Evolutionary conservation across 371 early-diverging fungal species (phyloP).

Genomic region (Mucor mucedo): DNA sequence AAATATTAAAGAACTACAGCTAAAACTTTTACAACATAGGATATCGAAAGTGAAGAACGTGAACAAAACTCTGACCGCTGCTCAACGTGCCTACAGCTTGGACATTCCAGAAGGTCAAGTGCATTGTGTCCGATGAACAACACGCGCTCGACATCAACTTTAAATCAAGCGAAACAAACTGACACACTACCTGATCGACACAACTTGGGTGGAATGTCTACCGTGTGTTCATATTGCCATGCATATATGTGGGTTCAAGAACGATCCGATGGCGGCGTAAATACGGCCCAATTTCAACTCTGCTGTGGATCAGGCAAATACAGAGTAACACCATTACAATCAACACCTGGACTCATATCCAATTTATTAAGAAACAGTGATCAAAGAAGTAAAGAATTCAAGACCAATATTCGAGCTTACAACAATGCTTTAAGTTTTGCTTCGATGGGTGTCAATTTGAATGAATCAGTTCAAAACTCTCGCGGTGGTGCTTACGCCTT

Average conservation of each 20-base stretch:
- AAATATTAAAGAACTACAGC: no score
- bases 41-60: no score
- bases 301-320: constrained; percentile 4
- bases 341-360: background rate
- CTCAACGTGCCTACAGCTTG: no score
- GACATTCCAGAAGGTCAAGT: no score
- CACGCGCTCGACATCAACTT: no score
- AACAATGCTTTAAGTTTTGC: constrained; percentile 24
- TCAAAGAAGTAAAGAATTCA: background rate
- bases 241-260: constrained; percentile 17
- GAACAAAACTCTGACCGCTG: no score
- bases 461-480: constrained; percentile 1
- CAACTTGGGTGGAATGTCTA: no score
- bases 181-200: no score
- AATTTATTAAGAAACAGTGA: background rate
- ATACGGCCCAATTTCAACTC: background rate
- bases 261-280: background rate
- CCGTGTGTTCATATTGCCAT: no score
- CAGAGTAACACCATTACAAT: background rate
- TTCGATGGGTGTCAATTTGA: constrained; percentile 22
- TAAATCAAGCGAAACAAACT: no score
- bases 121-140: no score
- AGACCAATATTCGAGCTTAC: constrained; percentile 19
- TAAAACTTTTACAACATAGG: no score
- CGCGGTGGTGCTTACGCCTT: constrained; percentile 17